Percentiles rank a stretch among this genome's conserved stretches.
These are phyloP conservation scores for Desmodesmus armatus DNA, from an alignment of 139 green algal species.

Conservation along the genomic window DNA sequence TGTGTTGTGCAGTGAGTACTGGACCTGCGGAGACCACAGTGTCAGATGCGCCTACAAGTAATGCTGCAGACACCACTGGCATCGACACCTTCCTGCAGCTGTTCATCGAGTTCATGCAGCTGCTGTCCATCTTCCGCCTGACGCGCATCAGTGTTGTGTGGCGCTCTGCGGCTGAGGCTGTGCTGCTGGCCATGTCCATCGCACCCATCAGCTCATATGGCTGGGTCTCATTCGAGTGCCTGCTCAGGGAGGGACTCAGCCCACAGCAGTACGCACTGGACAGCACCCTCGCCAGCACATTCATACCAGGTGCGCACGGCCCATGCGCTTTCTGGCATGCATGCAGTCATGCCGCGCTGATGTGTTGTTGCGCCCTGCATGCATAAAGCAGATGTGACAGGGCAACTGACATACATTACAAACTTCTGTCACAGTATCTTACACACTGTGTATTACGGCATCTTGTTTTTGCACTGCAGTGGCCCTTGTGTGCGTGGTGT, in stretches of 20 bases:
- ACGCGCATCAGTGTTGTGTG: not conserved
- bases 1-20: too few relatives aligned
- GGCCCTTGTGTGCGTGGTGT: too few relatives aligned
- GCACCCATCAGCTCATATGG: not conserved
- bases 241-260: not conserved
- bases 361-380: too few relatives aligned
- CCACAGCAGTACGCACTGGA: not conserved
- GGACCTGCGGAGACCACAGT: too few relatives aligned
- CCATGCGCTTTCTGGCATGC: not conserved
- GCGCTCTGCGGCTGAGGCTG: not conserved
- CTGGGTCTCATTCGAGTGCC: not conserved
- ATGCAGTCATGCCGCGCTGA: not conserved
- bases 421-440: not conserved
- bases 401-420: not conserved
- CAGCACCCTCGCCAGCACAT: not conserved
- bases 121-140: not conserved
- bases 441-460: too few relatives aligned
- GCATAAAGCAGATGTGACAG: too few relatives aligned
- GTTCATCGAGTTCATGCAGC: not conserved
- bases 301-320: not conserved
- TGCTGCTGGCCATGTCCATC: not conserved
- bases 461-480: too few relatives aligned
- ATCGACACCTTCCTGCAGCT: too few relatives aligned
- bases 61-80: too few relatives aligned
- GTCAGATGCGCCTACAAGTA: too few relatives aligned